Percentiles rank a stretch among this genome's conserved stretches.
These are phyloP conservation scores for Schrenkiella parvula DNA, from an alignment of 345 rosid genomes.

Conservation along the genomic window DNA sequence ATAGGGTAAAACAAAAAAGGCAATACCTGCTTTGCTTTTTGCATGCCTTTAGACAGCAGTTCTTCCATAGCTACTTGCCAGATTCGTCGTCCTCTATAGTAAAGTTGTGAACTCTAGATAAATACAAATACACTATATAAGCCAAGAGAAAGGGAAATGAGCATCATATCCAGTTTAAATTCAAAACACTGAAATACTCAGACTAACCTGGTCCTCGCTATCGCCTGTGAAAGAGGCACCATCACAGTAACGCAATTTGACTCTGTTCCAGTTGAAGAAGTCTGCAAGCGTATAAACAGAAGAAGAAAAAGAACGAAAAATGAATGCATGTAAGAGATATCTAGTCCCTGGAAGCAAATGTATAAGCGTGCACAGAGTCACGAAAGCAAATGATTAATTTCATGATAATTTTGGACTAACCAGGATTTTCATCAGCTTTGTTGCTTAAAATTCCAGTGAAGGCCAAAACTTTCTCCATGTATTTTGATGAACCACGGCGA, in stretches of 20 bases:
- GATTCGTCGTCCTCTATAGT: slow-evolving; percentile 81
- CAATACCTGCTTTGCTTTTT: slow-evolving; percentile 72
- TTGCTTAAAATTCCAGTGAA: slow-evolving; percentile 79
- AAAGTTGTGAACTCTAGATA: slow-evolving; percentile 39
- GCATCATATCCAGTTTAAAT: background rate
- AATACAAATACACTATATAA: background rate
- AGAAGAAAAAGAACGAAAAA: background rate
- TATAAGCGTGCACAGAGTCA: too few species aligned
- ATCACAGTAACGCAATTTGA: slow-evolving; percentile 84
- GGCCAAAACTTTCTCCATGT: slow-evolving; percentile 65
- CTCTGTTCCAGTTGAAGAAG: slow-evolving; percentile 92
- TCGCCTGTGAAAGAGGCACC: slow-evolving; percentile 89
- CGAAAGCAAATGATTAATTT: background rate
- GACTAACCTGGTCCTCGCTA: slow-evolving; percentile 57
- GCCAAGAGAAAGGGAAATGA: background rate
- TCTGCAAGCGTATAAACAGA: slow-evolving; percentile 40
- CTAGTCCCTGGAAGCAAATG: background rate
- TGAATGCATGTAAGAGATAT: background rate
- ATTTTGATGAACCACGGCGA: slow-evolving; percentile 72
- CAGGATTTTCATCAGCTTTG: slow-evolving; percentile 76
- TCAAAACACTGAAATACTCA: background rate
- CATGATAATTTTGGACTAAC: slow-evolving; percentile 29
- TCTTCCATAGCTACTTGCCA: slow-evolving; percentile 76
- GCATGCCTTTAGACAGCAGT: slow-evolving; percentile 68
- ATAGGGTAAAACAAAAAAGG: slow-evolving; percentile 6